Evolutionary conservation across 805 yeast genomes (phyloP).

Genomic region (Myxozyma monticola): DNA sequence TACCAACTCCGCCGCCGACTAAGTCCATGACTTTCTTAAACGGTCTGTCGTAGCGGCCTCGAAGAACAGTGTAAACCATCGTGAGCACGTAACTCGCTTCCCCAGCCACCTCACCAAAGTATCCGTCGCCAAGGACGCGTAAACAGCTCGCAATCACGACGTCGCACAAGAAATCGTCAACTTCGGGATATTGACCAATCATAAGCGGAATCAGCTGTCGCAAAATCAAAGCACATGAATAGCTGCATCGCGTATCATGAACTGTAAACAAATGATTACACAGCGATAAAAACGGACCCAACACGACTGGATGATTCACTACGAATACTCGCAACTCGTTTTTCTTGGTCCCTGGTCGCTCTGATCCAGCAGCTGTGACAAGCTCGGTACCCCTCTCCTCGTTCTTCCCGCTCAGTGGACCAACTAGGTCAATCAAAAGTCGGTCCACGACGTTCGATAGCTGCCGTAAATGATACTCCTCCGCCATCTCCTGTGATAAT

Average conservation of each 20-base stretch:
- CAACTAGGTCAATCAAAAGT: constrained; percentile 46
- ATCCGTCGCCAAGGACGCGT: constrained; percentile 66
- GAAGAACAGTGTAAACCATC: constrained; percentile 69
- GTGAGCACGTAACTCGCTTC: constrained; percentile 92
- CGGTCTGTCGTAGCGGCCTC: constrained; percentile 69
- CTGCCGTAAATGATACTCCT: constrained; percentile 90
- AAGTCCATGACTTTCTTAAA: constrained; percentile 56
- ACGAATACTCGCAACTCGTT: constrained; percentile 53
- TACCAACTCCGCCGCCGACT: constrained; percentile 48
- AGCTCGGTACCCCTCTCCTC: not conserved
- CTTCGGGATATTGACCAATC: constrained; percentile 67
- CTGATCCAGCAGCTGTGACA: not conserved
- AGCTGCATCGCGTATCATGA: constrained; percentile 89
- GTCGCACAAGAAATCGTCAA: constrained; percentile 66
- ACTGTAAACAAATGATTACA: constrained; percentile 75
- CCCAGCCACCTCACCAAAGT: constrained; percentile 80
- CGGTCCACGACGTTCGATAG: constrained; percentile 89
- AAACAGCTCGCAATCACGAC: constrained; percentile 70
- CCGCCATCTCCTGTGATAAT: constrained; percentile 96
- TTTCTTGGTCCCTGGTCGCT: not conserved
- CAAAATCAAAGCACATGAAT: constrained; percentile 80
- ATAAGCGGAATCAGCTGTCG: constrained; percentile 71
- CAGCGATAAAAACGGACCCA: constrained; percentile 76
- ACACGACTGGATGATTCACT: constrained; percentile 59
- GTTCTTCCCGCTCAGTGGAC: constrained; percentile 8